Conservation (phyloP, 73 alveolate species). For the Paramecium pentaurelia region DNA sequence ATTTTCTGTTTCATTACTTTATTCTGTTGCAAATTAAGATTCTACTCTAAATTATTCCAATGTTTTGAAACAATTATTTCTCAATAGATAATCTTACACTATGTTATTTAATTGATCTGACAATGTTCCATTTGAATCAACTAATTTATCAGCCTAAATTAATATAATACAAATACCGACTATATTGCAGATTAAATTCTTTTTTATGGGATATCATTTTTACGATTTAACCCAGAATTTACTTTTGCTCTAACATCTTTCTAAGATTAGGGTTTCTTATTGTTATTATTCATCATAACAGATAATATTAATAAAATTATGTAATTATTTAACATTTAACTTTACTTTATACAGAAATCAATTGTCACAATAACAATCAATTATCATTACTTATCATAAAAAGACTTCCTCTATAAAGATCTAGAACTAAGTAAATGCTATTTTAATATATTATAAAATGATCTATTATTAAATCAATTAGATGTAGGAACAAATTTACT, state of each 20-base stretch:
- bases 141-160: conserved; percentile 32
- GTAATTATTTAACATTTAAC: neutral
- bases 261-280: neutral
- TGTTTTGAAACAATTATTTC: conserved; percentile 83
- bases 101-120: conserved; percentile 23
- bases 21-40: neutral
- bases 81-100: conserved; percentile 86
- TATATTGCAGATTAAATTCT: neutral
- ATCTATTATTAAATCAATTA: too few species aligned
- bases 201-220: neutral
- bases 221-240: neutral
- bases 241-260: neutral
- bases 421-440: too few species aligned
- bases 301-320: neutral
- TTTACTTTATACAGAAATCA: neutral
- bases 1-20: neutral
- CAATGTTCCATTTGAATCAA: neutral
- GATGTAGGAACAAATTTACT: too few species aligned
- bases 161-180: neutral
- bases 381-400: neutral
- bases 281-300: neutral
- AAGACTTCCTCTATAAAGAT: too few species aligned
- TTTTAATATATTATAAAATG: too few species aligned
- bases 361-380: neutral
- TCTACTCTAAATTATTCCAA: conserved; percentile 82